A percentile compares a stretch with the other conserved stretches of the same genome.
phyloP scores from a whole-genome alignment of 257 asterid species.

The Apocynum venetum region DNA sequence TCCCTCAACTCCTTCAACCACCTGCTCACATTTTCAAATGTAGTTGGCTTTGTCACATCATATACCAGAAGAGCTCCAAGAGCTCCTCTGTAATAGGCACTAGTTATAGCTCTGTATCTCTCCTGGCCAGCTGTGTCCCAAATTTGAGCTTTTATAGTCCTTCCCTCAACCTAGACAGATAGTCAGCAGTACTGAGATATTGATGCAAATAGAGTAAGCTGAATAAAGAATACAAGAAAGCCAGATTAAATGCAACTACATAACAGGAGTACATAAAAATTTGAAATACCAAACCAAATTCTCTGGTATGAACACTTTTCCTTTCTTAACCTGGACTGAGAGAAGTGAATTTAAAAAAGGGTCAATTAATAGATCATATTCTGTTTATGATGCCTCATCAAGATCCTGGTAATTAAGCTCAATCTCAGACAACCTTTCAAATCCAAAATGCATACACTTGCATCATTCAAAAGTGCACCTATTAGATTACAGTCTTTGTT shows the following conservation, averaged over 20 bases:
- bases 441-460: not conserved
- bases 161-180: constrained; percentile 65
- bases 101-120: constrained; percentile 93
- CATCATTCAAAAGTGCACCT: not conserved
- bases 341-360: not conserved
- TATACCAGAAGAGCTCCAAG: constrained; percentile 93
- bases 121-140: constrained; percentile 99
- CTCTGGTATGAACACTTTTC: not conserved
- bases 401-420: not conserved
- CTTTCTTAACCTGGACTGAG: not conserved
- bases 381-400: not conserved
- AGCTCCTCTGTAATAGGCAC: constrained; percentile 97
- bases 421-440: constrained; percentile 4
- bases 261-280: not conserved
- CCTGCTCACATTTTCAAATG: constrained; percentile 81
- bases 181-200: not conserved
- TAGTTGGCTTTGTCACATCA: constrained; percentile 84
- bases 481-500: not conserved
- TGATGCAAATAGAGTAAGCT: not conserved
- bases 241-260: not conserved
- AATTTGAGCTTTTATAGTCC: constrained; percentile 89
- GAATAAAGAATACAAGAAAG: not conserved
- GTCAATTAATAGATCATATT: not conserved
- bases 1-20: constrained; percentile 98
- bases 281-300: not conserved